Percentiles rank a stretch among this genome's conserved stretches.
These are phyloP conservation scores for Pleurotus tuoliensis DNA, from an alignment of 768 basidiomycete genomes.

Conservation along the genomic window DNA sequence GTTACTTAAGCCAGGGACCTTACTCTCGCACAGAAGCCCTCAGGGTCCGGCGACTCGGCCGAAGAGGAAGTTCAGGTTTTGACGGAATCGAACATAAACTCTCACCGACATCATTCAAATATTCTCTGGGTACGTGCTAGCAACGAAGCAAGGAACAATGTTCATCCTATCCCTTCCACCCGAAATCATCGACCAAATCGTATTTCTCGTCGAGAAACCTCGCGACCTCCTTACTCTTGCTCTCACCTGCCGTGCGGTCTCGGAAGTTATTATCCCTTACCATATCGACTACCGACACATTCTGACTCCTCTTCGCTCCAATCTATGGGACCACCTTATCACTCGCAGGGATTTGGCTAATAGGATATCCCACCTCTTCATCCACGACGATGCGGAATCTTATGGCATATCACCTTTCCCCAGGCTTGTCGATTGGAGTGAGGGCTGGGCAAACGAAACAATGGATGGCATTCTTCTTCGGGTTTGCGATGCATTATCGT, in stretches of 20 bases:
- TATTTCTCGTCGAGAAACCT: constrained; percentile 37
- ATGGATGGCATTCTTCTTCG: not conserved
- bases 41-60: too few species aligned
- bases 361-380: constrained; percentile 23
- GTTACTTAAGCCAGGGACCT: too few species aligned
- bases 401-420: not conserved
- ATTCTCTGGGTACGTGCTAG: too few species aligned
- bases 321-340: constrained; percentile 48
- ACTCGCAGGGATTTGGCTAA: constrained; percentile 41
- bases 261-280: constrained; percentile 35
- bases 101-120: too few species aligned
- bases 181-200: constrained; percentile 45
- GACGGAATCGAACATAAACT: too few species aligned
- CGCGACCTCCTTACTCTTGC: constrained; percentile 41
- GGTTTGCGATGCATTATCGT: not conserved
- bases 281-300: constrained; percentile 50
- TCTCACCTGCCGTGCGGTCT: constrained; percentile 32
- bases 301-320: constrained; percentile 26
- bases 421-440: not conserved
- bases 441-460: not conserved
- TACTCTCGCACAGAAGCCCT: too few species aligned
- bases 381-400: not conserved
- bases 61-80: too few species aligned
- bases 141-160: not conserved
- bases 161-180: constrained; percentile 28